Conservation (phyloP, 2,329 filamentous ascomycete species). For the Alternaria dauci region DNA sequence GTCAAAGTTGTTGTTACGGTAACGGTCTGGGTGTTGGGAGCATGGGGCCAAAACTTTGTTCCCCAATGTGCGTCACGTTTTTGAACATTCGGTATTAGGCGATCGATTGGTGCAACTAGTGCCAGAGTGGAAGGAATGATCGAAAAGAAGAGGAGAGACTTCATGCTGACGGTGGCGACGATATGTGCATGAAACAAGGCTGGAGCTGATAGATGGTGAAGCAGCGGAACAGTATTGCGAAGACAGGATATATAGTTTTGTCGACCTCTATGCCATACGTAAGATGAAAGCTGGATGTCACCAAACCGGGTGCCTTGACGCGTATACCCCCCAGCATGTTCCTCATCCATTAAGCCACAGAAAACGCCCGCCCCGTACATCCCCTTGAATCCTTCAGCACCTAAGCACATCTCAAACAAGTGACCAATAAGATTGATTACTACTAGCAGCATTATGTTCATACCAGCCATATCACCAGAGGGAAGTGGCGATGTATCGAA, state of each 20-base stretch:
- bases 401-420: not conserved
- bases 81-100: not conserved
- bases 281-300: not conserved
- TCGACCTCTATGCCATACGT: not conserved
- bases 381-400: not conserved
- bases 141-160: not conserved
- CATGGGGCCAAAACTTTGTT: not conserved
- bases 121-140: not conserved
- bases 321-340: not conserved
- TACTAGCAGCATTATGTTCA: no score
- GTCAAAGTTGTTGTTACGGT: constrained; percentile 5
- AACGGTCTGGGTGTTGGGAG: not conserved
- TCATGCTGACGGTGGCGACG: not conserved
- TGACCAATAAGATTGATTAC: no score
- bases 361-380: not conserved
- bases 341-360: not conserved
- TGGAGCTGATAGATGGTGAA: not conserved
- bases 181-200: not conserved
- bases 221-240: not conserved
- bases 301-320: not conserved
- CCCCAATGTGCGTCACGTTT: not conserved
- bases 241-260: not conserved
- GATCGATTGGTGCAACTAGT: not conserved
- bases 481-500: not conserved
- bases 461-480: not conserved